These are phyloP conservation scores for Fusarium stilboides DNA, from an alignment of 2,329 filamentous ascomycete genomes.

Conservation along the genomic window DNA sequence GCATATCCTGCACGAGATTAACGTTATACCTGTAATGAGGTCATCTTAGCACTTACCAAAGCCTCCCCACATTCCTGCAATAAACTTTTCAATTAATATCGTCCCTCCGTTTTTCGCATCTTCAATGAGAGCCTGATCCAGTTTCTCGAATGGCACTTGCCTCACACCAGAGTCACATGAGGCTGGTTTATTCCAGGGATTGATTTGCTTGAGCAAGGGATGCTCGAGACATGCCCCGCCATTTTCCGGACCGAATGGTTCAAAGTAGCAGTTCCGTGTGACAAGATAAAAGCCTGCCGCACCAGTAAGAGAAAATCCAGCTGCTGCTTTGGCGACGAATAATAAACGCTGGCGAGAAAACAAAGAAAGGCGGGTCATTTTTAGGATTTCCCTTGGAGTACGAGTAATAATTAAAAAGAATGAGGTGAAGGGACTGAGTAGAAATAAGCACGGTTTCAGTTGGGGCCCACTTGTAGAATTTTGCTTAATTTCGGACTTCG, in stretches of 20 bases:
- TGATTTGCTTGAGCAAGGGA: slow-evolving; percentile 30
- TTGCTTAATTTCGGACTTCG: no score
- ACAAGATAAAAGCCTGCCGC: slow-evolving; percentile 28
- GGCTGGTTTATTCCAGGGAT: slow-evolving; percentile 41
- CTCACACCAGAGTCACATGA: slow-evolving; percentile 42
- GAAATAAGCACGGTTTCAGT: no score
- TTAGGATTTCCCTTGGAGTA: no score
- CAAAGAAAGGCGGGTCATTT: no score
- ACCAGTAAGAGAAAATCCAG: slow-evolving; percentile 14
- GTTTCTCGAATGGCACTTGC: slow-evolving; percentile 16
- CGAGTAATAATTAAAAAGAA: no score
- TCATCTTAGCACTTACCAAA: slow-evolving; percentile 24
- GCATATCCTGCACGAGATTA: not conserved
- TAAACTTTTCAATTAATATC: slow-evolving; percentile 34
- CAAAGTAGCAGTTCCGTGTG: slow-evolving; percentile 41
- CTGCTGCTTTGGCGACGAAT: slow-evolving; percentile 1
- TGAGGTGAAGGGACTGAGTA: no score
- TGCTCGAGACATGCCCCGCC: slow-evolving; percentile 26
- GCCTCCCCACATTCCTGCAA: slow-evolving; percentile 41
- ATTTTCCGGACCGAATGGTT: slow-evolving; percentile 34
- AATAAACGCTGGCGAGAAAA: not conserved
- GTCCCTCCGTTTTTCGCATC: slow-evolving; percentile 38
- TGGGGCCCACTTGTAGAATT: no score
- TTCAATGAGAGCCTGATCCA: slow-evolving; percentile 22
- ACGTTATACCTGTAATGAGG: accelerated